Evolutionary conservation across 352 stramenopile species (phyloP).

Genomic region (Pseudoperonospora humuli): DNA sequence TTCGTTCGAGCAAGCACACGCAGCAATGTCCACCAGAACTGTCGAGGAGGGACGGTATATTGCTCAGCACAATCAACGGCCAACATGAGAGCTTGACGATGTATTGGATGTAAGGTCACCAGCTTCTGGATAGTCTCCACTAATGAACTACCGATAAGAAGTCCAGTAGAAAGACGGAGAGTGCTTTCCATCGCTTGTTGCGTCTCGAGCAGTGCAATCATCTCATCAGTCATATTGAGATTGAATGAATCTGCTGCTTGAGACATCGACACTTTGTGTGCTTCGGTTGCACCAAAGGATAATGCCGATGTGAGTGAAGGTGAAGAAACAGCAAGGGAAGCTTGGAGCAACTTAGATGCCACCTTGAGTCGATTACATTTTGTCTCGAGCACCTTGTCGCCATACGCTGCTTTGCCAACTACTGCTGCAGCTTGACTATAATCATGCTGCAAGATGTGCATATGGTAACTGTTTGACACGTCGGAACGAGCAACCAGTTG

Average conservation of each 20-base stretch:
- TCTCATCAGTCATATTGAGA: too few relatives aligned
- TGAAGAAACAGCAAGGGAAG: slow-evolving; percentile 5
- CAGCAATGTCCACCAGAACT: slow-evolving; percentile 53
- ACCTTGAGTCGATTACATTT: slow-evolving; percentile 33
- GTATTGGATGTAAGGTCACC: slow-evolving; percentile 37
- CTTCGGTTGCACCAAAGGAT: too few relatives aligned
- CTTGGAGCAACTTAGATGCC: slow-evolving; percentile 27
- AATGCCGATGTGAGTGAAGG: slow-evolving; percentile 16
- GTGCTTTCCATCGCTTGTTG: too few relatives aligned
- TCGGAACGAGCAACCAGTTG: too few relatives aligned
- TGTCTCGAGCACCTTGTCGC: slow-evolving; percentile 33
- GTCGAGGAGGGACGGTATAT: slow-evolving; percentile 37
- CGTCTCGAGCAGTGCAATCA: too few relatives aligned
- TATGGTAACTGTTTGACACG: too few relatives aligned
- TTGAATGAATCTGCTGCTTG: too few relatives aligned
- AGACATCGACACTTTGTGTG: too few relatives aligned
- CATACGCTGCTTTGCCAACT: slow-evolving; percentile 41
- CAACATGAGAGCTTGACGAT: slow-evolving; percentile 26
- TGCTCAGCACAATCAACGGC: slow-evolving; percentile 36
- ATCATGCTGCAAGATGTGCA: too few relatives aligned
- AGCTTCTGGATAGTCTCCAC: slow-evolving; percentile 58
- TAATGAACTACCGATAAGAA: slow-evolving; percentile 43
- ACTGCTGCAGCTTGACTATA: slow-evolving; percentile 26
- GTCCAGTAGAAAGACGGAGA: too few relatives aligned
- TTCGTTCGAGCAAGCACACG: slow-evolving; percentile 32